phyloP scores from a whole-genome alignment of 106 monocot species.

The Allium sativum region DNA sequence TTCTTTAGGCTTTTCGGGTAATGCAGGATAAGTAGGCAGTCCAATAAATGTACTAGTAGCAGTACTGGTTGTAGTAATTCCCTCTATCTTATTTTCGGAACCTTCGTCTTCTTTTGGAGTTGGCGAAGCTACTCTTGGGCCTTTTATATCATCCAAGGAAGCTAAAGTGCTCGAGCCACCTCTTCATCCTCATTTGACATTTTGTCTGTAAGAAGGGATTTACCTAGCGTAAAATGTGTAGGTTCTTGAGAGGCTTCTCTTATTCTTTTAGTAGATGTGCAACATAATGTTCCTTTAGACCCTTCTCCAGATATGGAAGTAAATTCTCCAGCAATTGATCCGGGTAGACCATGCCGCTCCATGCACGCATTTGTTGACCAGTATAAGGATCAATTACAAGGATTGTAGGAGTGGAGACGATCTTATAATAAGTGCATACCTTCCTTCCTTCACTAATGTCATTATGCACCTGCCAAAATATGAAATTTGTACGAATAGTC shows the following conservation, averaged over 20 bases:
- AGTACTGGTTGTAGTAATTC: constrained; percentile 9
- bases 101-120: neutral
- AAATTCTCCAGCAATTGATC: constrained; percentile 80
- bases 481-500: constrained; percentile 80
- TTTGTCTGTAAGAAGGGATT: neutral
- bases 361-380: constrained; percentile 85
- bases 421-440: constrained; percentile 89
- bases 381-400: constrained; percentile 89
- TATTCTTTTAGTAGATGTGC: constrained; percentile 74
- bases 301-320: constrained; percentile 74
- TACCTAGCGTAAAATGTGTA: constrained; percentile 10
- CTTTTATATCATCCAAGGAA: constrained; percentile 17
- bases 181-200: constrained; percentile 17
- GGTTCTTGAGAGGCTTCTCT: constrained; percentile 33
- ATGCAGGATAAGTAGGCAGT: constrained; percentile 48
- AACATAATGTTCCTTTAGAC: constrained; percentile 72
- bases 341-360: constrained; percentile 88
- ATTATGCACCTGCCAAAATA: constrained; percentile 97
- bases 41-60: neutral
- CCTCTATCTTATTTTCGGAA: constrained; percentile 9
- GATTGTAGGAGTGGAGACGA: constrained; percentile 59
- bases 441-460: constrained; percentile 83
- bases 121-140: neutral
- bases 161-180: constrained; percentile 16
- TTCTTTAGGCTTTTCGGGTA: constrained; percentile 78